Base-by-base conservation (phyloP, 1,139 yeast genomes). In the Nakaseomyces nivariensis region DNA sequence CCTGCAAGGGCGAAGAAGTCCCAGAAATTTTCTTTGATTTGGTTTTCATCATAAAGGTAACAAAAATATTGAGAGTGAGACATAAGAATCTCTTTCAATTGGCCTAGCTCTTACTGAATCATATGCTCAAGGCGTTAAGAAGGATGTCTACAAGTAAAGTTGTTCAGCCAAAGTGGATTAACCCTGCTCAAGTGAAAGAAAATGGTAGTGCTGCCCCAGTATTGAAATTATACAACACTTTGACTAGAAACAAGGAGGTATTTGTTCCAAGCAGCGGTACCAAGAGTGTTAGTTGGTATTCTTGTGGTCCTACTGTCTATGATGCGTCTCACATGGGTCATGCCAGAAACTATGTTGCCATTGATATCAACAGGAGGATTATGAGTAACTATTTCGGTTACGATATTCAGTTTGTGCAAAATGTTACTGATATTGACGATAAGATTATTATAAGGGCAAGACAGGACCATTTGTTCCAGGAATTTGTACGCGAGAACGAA, bases 281-380 rank as follows among this genome's bases (percentile, higher is more conserved):
- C 1, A 78, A 79, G 53, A 79, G 78, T 53, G 83, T 92, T 48
- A 78, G 90, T 3, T 92, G 99, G 99, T 92, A 92, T 71, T 86
- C 90, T 51, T 92, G 99, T 75, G 99, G 99, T 5, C 98, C 98
- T 10, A 92, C 99, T 0, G 97, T 92, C n/a, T 92, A 92, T 63
- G 96, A 92, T 67, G 82, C 94, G 43, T 81, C 94, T 48, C 99
- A 92, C 65, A 88, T 92, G 97, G 99, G 99, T n/a, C 99, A 94
- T 69, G 98, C 98, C 24, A 76, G 98, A 68, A 92, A 92, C 71
- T 94, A 92, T 65, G 97, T 92, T 47, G 81, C 96, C 8, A 86
- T 88, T 49, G 98, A 94, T 67, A 88, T 92, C 64, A 85, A 88
- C 64, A 80, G 98, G 65, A 77, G 98, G 58, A 77, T 94, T 47